These are phyloP conservation scores for Nissolia schottii DNA, from an alignment of 306 rosid genomes.

Conservation along the genomic window DNA sequence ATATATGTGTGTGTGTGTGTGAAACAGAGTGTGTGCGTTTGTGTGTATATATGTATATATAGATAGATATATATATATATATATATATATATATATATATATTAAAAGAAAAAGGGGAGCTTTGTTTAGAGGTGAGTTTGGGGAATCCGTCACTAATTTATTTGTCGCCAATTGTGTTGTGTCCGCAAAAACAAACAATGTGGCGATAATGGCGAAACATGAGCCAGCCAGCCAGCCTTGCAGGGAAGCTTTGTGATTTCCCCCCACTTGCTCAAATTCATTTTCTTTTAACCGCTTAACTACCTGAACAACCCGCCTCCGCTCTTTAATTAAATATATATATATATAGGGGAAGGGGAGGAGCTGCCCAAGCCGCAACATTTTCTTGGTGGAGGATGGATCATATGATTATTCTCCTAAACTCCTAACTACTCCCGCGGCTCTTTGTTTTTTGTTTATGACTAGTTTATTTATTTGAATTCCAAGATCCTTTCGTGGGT, in stretches of 20 bases:
- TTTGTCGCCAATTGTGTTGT: background rate
- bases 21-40: no score
- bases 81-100: no score
- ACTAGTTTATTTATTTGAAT: no score
- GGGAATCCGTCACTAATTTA: constrained; percentile 29
- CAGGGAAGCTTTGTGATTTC: background rate
- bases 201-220: constrained; percentile 36
- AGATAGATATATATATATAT: no score
- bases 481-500: no score
- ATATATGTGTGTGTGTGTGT: no score
- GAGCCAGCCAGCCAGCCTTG: background rate
- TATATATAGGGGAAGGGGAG: no score
- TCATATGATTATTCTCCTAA: constrained; percentile 19
- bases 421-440: constrained; percentile 24
- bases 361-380: background rate
- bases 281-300: constrained; percentile 35
- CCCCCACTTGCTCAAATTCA: background rate
- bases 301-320: constrained; percentile 22
- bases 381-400: constrained; percentile 23
- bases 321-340: constrained; percentile 12
- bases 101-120: constrained; percentile 21
- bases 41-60: no score
- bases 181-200: no score
- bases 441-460: background rate
- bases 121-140: constrained; percentile 26